phyloP scores from a whole-genome alignment of 2,329 filamentous ascomycete genomes.

The Verticillium longisporum region DNA sequence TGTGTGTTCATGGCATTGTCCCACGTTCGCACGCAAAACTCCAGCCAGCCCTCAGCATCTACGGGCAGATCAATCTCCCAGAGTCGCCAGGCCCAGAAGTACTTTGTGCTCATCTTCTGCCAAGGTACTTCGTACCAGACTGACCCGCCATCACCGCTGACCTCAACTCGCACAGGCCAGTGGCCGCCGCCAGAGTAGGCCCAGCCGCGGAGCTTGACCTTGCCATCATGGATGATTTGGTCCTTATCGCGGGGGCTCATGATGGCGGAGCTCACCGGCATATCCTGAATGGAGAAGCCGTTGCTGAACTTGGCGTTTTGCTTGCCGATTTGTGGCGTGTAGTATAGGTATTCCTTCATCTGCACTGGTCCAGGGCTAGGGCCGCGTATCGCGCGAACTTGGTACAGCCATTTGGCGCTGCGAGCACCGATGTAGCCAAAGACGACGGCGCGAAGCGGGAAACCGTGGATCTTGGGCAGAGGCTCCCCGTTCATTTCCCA shows the following conservation, averaged over 20 bases:
- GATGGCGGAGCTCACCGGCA: constrained; percentile 62
- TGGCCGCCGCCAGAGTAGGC: constrained; percentile 51
- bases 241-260: constrained; percentile 57
- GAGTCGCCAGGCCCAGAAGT: constrained; percentile 55
- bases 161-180: constrained; percentile 57
- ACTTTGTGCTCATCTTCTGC: constrained; percentile 55
- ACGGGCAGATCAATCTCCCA: constrained; percentile 59
- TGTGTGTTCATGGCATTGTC: constrained; percentile 57
- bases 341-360: constrained; percentile 61
- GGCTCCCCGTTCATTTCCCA: constrained; percentile 67
- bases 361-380: constrained; percentile 56
- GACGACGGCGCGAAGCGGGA: constrained; percentile 54
- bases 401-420: constrained; percentile 58
- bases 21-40: constrained; percentile 53
- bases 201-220: constrained; percentile 50
- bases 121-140: constrained; percentile 58
- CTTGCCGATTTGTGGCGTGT: constrained; percentile 61
- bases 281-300: constrained; percentile 63
- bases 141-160: constrained; percentile 55
- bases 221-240: constrained; percentile 53
- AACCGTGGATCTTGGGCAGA: constrained; percentile 60
- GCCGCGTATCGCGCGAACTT: constrained; percentile 51
- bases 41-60: constrained; percentile 55
- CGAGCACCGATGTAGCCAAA: constrained; percentile 62
- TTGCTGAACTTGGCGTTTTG: constrained; percentile 54